phyloP scores from a whole-genome alignment of 2,329 filamentous ascomycete species.

The Mollisia scopiformis region DNA sequence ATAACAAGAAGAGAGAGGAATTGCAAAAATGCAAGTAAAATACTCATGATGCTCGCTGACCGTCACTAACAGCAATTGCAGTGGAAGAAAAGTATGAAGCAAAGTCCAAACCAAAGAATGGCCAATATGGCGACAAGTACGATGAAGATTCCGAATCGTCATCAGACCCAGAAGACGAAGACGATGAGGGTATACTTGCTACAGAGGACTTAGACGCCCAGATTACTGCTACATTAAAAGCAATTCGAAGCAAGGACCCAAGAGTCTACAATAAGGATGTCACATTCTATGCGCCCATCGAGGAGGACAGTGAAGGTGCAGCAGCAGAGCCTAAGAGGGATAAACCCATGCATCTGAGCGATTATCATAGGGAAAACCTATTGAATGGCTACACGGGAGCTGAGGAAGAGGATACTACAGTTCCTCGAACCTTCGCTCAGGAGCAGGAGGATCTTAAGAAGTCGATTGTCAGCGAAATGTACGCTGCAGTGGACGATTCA shows the following conservation, averaged over 20 bases:
- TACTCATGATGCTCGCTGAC: too few species aligned
- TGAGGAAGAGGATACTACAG: slow-evolving; percentile 59
- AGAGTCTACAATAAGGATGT: slow-evolving; percentile 80
- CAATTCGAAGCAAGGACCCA: slow-evolving; percentile 89
- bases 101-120: slow-evolving; percentile 44
- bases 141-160: slow-evolving; percentile 67
- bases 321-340: slow-evolving; percentile 62
- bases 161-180: slow-evolving; percentile 78
- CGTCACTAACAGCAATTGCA: slow-evolving; percentile 41
- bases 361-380: slow-evolving; percentile 93
- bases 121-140: slow-evolving; percentile 45
- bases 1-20: slow-evolving; percentile 97
- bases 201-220: slow-evolving; percentile 85
- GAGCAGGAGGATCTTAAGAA: slow-evolving; percentile 85
- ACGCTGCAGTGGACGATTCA: slow-evolving; percentile 57
- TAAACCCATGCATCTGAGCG: slow-evolving; percentile 82
- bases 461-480: slow-evolving; percentile 78
- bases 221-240: slow-evolving; percentile 83
- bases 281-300: slow-evolving; percentile 75
- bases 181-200: slow-evolving; percentile 85
- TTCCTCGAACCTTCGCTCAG: slow-evolving; percentile 74
- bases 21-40: slow-evolving; percentile 62
- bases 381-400: slow-evolving; percentile 69
- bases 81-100: slow-evolving; percentile 84
- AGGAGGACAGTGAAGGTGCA: slow-evolving; percentile 45